A percentile compares a stretch with the other conserved stretches of the same genome.
These are phyloP conservation scores for Penicillium crystallinum DNA, from an alignment of 495 filamentous ascomycete species.

Conservation along the genomic window DNA sequence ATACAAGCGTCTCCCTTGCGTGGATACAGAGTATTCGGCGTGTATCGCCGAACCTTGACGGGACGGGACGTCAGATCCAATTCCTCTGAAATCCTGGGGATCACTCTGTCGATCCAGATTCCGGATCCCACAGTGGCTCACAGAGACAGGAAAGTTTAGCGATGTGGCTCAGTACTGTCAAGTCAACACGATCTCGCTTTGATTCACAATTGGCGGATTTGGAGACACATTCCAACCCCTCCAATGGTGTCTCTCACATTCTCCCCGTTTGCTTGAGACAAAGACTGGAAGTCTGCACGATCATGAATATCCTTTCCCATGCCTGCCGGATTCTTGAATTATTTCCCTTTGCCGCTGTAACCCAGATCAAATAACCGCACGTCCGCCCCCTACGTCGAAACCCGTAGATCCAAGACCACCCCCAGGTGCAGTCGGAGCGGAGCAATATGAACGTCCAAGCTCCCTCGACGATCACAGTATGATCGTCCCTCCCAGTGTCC, in stretches of 20 bases:
- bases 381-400: background rate
- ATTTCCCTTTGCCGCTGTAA: conserved; percentile 4
- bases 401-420: background rate
- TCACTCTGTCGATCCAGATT: conserved; percentile 1
- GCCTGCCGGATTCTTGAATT: background rate
- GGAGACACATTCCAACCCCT: conserved; percentile 28
- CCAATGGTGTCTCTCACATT: conserved; percentile 20
- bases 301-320: too few species aligned
- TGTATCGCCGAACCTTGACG: conserved; percentile 45
- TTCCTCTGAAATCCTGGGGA: conserved; percentile 3
- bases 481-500: conserved; percentile 14
- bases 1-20: conserved; percentile 30
- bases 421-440: background rate
- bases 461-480: conserved; percentile 17
- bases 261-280: background rate
- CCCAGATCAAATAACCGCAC: background rate
- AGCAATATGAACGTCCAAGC: conserved; percentile 23
- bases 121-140: conserved; percentile 11
- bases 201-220: conserved; percentile 11
- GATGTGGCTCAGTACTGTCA: conserved; percentile 19
- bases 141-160: conserved; percentile 14
- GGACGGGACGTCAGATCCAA: conserved; percentile 39
- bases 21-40: conserved; percentile 25
- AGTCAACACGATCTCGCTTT: conserved; percentile 3
- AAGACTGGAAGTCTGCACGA: background rate